These are phyloP conservation scores for Cenchrus americanus DNA, from an alignment of 176 grass and related monocot species.

Conservation along the genomic window DNA sequence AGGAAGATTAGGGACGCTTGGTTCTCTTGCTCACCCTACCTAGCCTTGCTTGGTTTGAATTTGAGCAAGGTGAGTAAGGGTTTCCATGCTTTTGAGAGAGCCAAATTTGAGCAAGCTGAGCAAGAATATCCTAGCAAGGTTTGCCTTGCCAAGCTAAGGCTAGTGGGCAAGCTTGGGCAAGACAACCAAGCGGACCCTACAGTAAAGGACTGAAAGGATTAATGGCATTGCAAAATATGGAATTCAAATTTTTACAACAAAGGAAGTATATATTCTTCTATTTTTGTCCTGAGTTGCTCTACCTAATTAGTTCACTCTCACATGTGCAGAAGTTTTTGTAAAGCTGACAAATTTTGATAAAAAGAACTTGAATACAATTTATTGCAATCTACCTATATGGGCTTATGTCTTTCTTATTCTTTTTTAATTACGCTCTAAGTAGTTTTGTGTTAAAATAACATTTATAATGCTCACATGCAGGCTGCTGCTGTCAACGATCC, in stretches of 20 bases:
- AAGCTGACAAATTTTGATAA: slow-evolving; percentile 9
- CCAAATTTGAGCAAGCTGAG: too few relatives aligned
- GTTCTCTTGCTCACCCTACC: too few relatives aligned
- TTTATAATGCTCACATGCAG: slow-evolving; percentile 45
- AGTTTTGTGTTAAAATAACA: slow-evolving; percentile 31
- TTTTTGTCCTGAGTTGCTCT: not conserved
- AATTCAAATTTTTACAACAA: slow-evolving; percentile 12
- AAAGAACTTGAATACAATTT: slow-evolving; percentile 27
- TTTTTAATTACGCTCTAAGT: slow-evolving; percentile 8
- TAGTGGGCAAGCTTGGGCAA: too few relatives aligned
- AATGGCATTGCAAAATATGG: not conserved
- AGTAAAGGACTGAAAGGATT: not conserved
- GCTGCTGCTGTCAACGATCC: slow-evolving; percentile 45
- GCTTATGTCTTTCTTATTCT: slow-evolving; percentile 7
- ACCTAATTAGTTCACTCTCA: not conserved
- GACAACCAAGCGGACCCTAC: too few relatives aligned
- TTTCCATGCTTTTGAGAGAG: too few relatives aligned
- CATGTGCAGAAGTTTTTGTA: slow-evolving; percentile 1
- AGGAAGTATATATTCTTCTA: slow-evolving; percentile 21
- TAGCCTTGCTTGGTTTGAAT: too few relatives aligned
- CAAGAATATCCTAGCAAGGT: too few relatives aligned
- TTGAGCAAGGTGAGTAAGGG: too few relatives aligned
- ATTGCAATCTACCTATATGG: slow-evolving; percentile 15
- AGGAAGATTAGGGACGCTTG: too few relatives aligned
- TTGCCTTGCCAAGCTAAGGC: too few relatives aligned